phyloP scores from a whole-genome alignment of 169 alveolate species.

The Besnoitia besnoiti region DNA sequence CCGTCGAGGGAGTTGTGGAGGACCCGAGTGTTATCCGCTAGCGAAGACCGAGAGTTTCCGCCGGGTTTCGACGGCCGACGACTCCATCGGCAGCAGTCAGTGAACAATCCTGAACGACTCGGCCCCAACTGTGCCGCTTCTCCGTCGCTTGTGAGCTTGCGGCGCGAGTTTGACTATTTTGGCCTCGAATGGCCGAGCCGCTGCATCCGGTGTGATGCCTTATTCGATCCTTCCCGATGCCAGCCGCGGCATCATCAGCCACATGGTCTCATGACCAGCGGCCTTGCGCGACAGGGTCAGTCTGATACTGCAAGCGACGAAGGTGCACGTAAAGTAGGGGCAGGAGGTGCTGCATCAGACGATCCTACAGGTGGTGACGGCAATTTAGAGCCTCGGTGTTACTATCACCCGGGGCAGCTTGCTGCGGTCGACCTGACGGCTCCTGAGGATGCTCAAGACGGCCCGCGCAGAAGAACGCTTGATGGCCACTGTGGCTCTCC shows the following conservation, averaged over 20 bases:
- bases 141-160: background rate
- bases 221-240: conserved; percentile 11
- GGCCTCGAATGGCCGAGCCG: conserved; percentile 18
- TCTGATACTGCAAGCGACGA: too few species aligned
- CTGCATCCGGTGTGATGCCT: background rate
- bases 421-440: background rate
- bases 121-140: background rate
- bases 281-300: too few species aligned
- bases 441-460: background rate
- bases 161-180: conserved; percentile 17
- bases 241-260: too few species aligned
- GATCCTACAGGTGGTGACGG: background rate
- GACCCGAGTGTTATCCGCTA: background rate
- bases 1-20: background rate
- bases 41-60: background rate
- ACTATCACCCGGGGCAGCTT: conserved; percentile 24
- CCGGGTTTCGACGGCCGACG: background rate
- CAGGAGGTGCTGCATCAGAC: too few species aligned
- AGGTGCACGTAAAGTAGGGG: background rate
- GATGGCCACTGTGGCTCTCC: background rate
- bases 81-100: background rate
- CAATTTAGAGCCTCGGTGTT: background rate
- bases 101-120: background rate
- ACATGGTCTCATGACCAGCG: too few species aligned
- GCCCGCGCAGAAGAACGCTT: background rate